A percentile compares a stretch with the other conserved stretches of the same genome.
Evolutionary conservation across 1,284 basidiomycete species (phyloP).

Genomic region (Bondarzewia mesenterica): DNA sequence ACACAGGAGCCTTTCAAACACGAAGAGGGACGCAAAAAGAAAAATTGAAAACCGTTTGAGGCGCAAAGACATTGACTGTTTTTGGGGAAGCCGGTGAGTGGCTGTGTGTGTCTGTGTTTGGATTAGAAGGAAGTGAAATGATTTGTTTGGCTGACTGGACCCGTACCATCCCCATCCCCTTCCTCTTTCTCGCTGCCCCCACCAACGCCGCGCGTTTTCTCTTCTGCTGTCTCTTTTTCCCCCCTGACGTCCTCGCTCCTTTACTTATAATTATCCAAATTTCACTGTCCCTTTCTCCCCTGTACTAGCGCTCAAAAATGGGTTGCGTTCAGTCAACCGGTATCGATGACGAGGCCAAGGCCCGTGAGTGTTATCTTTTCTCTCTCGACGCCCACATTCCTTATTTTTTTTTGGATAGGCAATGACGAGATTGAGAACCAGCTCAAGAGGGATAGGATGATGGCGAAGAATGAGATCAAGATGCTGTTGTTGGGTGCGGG

Average conservation of each 20-base stretch:
- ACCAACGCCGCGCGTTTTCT: conserved; percentile 1
- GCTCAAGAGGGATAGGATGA: conserved; percentile 86
- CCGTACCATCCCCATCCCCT: neutral
- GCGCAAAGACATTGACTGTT: neutral
- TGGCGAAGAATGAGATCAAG: conserved; percentile 94
- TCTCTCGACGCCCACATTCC: conserved; percentile 6
- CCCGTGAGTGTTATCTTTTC: conserved; percentile 48
- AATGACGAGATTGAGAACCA: conserved; percentile 97
- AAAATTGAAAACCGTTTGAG: no score
- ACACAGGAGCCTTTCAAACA: no score
- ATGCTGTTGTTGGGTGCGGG: conserved; percentile 88
- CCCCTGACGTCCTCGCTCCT: conserved; percentile 13
- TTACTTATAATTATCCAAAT: conserved; percentile 12
- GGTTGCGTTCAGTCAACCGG: conserved; percentile 69
- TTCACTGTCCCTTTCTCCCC: conserved; percentile 1
- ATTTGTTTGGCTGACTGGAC: neutral
- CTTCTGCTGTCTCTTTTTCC: conserved; percentile 3
- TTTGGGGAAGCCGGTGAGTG: neutral
- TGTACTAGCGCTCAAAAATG: conserved; percentile 33
- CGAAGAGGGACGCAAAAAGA: no score
- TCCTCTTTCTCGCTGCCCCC: neutral
- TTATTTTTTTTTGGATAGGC: conserved; percentile 32
- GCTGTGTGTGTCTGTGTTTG: neutral
- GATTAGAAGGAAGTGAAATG: neutral
- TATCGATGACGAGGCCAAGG: conserved; percentile 73